Base-by-base conservation (phyloP, 1,139 yeast genomes). In the Debaryomyces subglobosus region DNA sequence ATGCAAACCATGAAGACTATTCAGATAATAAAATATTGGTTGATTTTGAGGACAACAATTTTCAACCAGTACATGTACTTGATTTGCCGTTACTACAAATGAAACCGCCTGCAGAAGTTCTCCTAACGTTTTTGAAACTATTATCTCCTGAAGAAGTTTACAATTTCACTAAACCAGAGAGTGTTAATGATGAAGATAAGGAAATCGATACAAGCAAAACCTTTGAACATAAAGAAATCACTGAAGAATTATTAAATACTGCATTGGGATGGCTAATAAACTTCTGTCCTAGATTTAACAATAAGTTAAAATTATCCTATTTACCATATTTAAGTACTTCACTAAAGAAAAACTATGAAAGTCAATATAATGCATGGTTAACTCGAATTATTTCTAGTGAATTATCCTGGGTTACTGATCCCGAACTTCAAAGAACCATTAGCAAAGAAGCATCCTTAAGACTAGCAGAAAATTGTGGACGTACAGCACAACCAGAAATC, bases 381-480 rank as follows among this genome's bases (percentile, higher is more conserved):
- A 88, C 96, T 0, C 68, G 74, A 13, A 63, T 92, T 0, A 71
- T 91, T 0, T 74, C 92, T 0, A 76, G 78, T 8, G 81, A 80
- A 2, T 72, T 87, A 34, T 51, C 52, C 0, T 82, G 89, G 87
- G 58, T 84, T 1, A n/a, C 47, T 2, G 48, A 50, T 2, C 59
- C 57, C 10, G 69, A 67, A 7, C 67, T 63, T 0, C 68, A 69
- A 29, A 82, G 79, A 21, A 50, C 54, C 6, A 71, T 91, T 5
- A 67, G 81, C 51, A 75, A 78, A 41, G 67, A 74, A 48, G 85
- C 95, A 0, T 79, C 95, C 16, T 59, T 75, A 30, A 67, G 96
- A 45, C 76, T 94, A 40, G 81, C 96, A 1, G 96, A 89, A 55
- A 84, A 84, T 53, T 88, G 96, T 61, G 97, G 98, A 2, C 74